Conservation (phyloP, 2,329 filamentous ascomycete species). For the Penicillium paneum region DNA sequence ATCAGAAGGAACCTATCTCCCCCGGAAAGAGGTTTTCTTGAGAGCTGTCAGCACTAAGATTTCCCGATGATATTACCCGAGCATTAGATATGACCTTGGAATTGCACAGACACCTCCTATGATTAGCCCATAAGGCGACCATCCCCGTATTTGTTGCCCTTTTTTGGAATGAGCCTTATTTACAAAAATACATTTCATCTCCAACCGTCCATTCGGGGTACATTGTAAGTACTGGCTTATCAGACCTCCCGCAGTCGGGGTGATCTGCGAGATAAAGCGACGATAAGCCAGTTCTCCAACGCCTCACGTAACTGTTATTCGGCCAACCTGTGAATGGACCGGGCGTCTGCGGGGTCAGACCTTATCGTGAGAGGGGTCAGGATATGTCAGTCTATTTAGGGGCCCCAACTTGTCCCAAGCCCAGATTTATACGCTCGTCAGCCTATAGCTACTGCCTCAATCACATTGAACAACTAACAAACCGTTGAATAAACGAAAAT, state of each 20-base stretch:
- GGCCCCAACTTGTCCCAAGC: not conserved
- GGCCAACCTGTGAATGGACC: not conserved
- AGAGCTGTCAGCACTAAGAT: not conserved
- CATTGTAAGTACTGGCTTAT: constrained; percentile 1
- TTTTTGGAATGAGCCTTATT: not conserved
- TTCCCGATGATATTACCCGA: not conserved
- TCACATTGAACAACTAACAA: not conserved
- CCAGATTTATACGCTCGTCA: not conserved
- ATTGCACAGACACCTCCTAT: not conserved
- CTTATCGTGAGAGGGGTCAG: constrained; percentile 2
- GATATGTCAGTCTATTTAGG: not conserved
- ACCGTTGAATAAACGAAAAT: not conserved
- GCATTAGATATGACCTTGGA: not conserved
- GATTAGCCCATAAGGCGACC: not conserved
- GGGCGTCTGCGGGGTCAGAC: constrained; percentile 1
- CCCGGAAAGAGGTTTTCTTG: constrained; percentile 42
- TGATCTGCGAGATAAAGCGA: constrained; percentile 14
- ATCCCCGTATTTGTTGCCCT: not conserved
- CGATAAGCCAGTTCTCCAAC: constrained; percentile 5
- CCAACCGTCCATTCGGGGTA: not conserved
- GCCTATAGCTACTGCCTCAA: not conserved
- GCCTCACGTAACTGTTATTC: not conserved
- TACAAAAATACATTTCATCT: not conserved
- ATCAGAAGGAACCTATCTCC: constrained; percentile 19
- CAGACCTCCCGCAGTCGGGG: not conserved